Evolutionary conservation across 2,329 filamentous ascomycete species (phyloP).

Genomic region (Neocatenulostroma microsporum): DNA sequence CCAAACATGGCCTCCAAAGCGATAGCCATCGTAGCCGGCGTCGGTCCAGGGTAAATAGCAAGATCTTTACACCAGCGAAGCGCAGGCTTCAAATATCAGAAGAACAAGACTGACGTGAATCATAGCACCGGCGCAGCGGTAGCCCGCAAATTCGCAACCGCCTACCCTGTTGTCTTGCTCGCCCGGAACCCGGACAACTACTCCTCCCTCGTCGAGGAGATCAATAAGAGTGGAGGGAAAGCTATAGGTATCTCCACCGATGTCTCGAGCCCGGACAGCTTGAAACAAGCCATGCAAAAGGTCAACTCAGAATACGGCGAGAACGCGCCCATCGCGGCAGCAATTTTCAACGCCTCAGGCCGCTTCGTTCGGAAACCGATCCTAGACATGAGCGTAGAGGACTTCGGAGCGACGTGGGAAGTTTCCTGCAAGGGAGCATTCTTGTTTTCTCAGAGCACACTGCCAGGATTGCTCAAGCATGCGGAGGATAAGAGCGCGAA

Average conservation of each 20-base stretch:
- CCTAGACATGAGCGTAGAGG: conserved; percentile 51
- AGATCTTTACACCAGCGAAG: too few species aligned
- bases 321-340: conserved; percentile 43
- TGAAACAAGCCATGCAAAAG: conserved; percentile 54
- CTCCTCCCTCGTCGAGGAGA: conserved; percentile 58
- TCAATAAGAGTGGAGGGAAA: conserved; percentile 58
- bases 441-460: conserved; percentile 61
- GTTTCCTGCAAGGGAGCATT: conserved; percentile 62
- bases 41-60: too few species aligned
- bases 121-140: conserved; percentile 59
- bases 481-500: conserved; percentile 41
- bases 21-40: conserved; percentile 63
- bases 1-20: conserved; percentile 45
- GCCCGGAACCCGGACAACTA: conserved; percentile 61
- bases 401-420: conserved; percentile 46
- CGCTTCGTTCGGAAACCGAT: conserved; percentile 53
- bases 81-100: too few species aligned
- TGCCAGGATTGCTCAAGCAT: conserved; percentile 63
- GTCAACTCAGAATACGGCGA: conserved; percentile 55
- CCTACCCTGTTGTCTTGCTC: conserved; percentile 68
- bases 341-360: conserved; percentile 63
- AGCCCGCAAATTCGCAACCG: conserved; percentile 51
- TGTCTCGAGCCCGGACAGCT: conserved; percentile 47
- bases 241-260: conserved; percentile 65
- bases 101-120: too few species aligned